Conservation (phyloP, 805 yeast species). For the Suhomyces pyralidae region DNA sequence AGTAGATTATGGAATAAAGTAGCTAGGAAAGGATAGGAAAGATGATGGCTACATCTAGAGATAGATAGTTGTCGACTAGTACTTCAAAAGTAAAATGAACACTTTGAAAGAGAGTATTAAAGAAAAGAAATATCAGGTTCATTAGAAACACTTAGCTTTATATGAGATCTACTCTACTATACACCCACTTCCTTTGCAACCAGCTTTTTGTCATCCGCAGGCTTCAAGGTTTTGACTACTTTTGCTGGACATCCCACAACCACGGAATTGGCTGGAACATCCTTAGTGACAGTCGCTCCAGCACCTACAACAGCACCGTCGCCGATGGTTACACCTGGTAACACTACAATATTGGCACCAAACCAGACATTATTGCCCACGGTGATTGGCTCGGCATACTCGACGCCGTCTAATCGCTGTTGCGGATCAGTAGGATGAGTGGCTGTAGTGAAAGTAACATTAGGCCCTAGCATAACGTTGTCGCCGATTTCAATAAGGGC, state of each 20-base stretch:
- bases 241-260: conserved; percentile 66
- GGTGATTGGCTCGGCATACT: conserved; percentile 53
- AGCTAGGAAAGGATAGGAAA: not conserved
- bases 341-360: conserved; percentile 51
- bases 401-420: conserved; percentile 42
- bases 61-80: not conserved
- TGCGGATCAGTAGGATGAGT: conserved; percentile 58
- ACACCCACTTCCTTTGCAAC: conserved; percentile 2
- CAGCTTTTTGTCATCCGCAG: conserved; percentile 15
- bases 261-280: conserved; percentile 52
- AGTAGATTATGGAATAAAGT: too few species aligned
- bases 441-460: conserved; percentile 57
- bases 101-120: not conserved
- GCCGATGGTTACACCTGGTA: conserved; percentile 69
- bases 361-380: conserved; percentile 71
- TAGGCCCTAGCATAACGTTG: conserved; percentile 60
- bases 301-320: conserved; percentile 63
- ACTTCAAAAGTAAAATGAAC: too few species aligned
- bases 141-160: not conserved
- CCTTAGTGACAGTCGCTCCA: conserved; percentile 60
- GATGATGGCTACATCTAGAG: not conserved
- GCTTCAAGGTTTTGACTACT: conserved; percentile 34
- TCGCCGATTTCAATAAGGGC: conserved; percentile 60
- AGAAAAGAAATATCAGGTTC: not conserved
- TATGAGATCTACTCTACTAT: not conserved